Evolutionary conservation across 2,329 filamentous ascomycete genomes (phyloP).

Genomic region (Paraphoma sp.): DNA sequence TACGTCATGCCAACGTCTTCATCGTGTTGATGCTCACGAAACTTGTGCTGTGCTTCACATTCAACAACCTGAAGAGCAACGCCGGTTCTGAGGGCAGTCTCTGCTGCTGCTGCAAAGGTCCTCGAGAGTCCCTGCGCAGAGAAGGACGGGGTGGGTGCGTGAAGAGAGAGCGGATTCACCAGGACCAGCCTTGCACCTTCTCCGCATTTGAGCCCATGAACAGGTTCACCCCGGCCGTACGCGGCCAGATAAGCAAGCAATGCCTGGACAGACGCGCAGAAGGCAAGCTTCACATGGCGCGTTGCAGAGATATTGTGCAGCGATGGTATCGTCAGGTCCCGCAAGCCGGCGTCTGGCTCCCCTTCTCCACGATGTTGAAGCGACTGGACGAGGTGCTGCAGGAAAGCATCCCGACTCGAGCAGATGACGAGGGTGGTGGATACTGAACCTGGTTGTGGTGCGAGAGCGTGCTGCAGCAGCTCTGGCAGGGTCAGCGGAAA

Average conservation of each 20-base stretch:
- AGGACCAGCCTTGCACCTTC: conserved; percentile 58
- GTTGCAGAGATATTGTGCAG: conserved; percentile 74
- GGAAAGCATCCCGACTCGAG: conserved; percentile 68
- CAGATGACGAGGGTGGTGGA: conserved; percentile 76
- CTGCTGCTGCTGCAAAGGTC: conserved; percentile 68
- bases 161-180: conserved; percentile 70
- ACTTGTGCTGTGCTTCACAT: conserved; percentile 27
- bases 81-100: conserved; percentile 57
- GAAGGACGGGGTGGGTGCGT: conserved; percentile 74
- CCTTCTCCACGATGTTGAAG: conserved; percentile 39
- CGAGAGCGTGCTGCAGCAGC: conserved; percentile 70
- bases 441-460: conserved; percentile 54
- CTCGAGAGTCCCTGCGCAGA: conserved; percentile 74
- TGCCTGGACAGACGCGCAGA: conserved; percentile 76
- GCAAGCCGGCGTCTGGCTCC: conserved; percentile 15
- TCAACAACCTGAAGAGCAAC: conserved; percentile 53
- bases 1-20: conserved; percentile 56
- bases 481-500: conserved; percentile 49
- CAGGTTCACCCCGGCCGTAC: conserved; percentile 16
- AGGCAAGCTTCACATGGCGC: conserved; percentile 72
- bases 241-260: conserved; percentile 77
- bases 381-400: conserved; percentile 63
- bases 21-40: conserved; percentile 59
- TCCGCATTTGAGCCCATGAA: conserved; percentile 9
- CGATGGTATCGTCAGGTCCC: conserved; percentile 64